Evolutionary conservation across 2,329 filamentous ascomycete species (phyloP).

Genomic region (Seiridium unicorne): DNA sequence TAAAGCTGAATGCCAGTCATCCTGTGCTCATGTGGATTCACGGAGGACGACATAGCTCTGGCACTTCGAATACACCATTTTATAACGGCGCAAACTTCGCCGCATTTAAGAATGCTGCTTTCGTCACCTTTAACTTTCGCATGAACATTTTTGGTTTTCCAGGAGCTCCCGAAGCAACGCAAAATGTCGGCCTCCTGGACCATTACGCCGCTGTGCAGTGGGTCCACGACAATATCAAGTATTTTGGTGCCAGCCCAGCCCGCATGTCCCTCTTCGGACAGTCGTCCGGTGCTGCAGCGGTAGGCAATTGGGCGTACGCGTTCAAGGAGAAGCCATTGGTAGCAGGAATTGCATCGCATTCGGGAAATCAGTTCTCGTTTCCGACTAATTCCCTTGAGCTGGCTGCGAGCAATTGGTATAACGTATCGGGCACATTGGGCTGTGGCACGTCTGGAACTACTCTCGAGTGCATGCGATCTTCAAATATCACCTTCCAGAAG

Average conservation of each 20-base stretch:
- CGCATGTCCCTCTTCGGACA: slow-evolving; percentile 14
- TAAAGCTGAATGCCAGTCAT: slow-evolving; percentile 15
- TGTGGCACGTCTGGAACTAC: slow-evolving; percentile 4
- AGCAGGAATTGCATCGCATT: slow-evolving; percentile 4
- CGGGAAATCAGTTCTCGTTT: slow-evolving; percentile 8
- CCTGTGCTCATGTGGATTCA: slow-evolving; percentile 17
- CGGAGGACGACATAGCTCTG: slow-evolving; percentile 12
- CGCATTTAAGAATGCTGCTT: slow-evolving; percentile 16
- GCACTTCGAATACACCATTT: slow-evolving; percentile 14
- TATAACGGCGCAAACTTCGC: slow-evolving; percentile 21
- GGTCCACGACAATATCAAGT: slow-evolving; percentile 2
- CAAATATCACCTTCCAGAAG: slow-evolving; percentile 7
- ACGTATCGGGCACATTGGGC: slow-evolving; percentile 5
- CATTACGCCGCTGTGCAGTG: slow-evolving; percentile 16
- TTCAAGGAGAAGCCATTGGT: slow-evolving; percentile 4
- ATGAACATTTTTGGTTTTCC: slow-evolving; percentile 19
- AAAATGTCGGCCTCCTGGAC: slow-evolving; percentile 26
- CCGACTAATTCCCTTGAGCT: slow-evolving; percentile 5
- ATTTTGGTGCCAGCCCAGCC: slow-evolving; percentile 20
- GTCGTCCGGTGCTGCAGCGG: slow-evolving; percentile 8
- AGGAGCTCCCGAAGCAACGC: slow-evolving; percentile 24
- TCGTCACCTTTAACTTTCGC: slow-evolving; percentile 23
- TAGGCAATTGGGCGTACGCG: slow-evolving; percentile 4
- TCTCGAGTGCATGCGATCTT: slow-evolving; percentile 6
- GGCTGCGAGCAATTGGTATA: slow-evolving; percentile 8